A percentile compares a stretch with the other conserved stretches of the same genome.
Evolutionary conservation across 805 yeast genomes (phyloP).

Genomic region (Maudiozyma bulderi): DNA sequence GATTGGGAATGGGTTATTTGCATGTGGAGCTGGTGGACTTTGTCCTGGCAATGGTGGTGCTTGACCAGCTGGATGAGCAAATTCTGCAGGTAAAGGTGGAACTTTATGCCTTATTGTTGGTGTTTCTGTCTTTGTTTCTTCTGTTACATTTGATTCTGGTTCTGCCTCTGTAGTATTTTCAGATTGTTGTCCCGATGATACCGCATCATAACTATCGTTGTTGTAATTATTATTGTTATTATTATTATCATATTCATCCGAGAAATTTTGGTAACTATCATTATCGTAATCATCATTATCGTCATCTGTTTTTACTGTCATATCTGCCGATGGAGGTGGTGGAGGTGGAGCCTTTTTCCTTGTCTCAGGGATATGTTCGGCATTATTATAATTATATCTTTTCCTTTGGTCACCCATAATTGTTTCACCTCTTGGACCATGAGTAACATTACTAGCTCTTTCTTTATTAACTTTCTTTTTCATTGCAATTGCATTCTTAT

Average conservation of each 20-base stretch:
- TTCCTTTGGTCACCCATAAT: conserved; percentile 24
- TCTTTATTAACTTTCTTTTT: conserved; percentile 50
- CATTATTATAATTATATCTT: conserved; percentile 20
- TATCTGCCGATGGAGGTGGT: conserved; percentile 31
- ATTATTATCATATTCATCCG: background rate
- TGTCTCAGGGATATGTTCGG: conserved; percentile 27
- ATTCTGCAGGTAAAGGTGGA: conserved; percentile 17
- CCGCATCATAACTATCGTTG: background rate
- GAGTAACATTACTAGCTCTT: conserved; percentile 55
- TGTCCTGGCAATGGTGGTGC: conserved; percentile 5
- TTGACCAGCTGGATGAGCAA: conserved; percentile 6
- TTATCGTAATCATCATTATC: conserved; percentile 3
- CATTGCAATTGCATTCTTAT: conserved; percentile 80
- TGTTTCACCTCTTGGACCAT: conserved; percentile 39
- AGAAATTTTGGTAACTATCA: background rate
- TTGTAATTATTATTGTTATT: too few species aligned
- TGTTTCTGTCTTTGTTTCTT: background rate
- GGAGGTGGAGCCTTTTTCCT: conserved; percentile 36
- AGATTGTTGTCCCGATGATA: conserved; percentile 8
- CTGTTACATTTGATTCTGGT: conserved; percentile 11
- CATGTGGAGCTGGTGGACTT: conserved; percentile 3
- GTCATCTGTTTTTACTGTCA: conserved; percentile 6
- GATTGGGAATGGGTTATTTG: conserved; percentile 6
- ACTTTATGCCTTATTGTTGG: conserved; percentile 15
- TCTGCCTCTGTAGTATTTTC: conserved; percentile 15